Percentiles rank a stretch among this genome's conserved stretches.
Conservation (phyloP, 2,329 filamentous ascomycete species). For the Arachnomyces sp. region DNA sequence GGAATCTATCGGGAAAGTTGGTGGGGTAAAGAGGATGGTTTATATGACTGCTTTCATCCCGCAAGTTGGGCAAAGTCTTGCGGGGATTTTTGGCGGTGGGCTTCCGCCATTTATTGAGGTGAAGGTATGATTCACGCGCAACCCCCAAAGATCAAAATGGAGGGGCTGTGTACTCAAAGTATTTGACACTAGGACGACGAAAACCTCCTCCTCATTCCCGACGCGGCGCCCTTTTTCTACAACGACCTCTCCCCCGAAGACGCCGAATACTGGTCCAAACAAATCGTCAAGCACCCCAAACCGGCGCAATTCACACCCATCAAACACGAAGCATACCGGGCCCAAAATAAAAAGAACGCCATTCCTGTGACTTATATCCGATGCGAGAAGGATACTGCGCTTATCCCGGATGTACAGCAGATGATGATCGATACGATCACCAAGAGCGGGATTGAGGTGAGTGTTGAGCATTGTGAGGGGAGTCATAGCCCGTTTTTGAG, state of each 20-base stretch:
- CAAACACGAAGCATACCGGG: no score
- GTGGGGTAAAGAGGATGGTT: no score
- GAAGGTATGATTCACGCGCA: neutral
- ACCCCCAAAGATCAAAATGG: neutral
- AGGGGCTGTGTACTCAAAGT: neutral
- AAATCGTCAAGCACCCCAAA: constrained; percentile 5
- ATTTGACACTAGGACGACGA: constrained; percentile 1
- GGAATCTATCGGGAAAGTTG: neutral
- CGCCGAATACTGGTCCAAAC: constrained; percentile 4
- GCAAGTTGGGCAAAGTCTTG: constrained; percentile 4
- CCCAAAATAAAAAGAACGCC: no score
- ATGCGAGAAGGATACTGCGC: no score
- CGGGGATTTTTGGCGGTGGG: constrained; percentile 4
- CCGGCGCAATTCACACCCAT: constrained; percentile 3
- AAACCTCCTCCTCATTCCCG: constrained; percentile 2
- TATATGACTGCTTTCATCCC: neutral
- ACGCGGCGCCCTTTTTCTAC: constrained; percentile 2
- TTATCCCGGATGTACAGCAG: no score
- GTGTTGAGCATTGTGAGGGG: neutral
- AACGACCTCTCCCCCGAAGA: constrained; percentile 5
- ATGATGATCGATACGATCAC: no score
- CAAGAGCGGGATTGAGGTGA: no score
- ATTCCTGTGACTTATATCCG: no score
- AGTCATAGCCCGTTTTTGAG: constrained; percentile 6
- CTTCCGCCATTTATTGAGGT: constrained; percentile 3